Base-by-base conservation (phyloP, 1,284 basidiomycete genomes). In the Moesziomyces globuligerus region DNA sequence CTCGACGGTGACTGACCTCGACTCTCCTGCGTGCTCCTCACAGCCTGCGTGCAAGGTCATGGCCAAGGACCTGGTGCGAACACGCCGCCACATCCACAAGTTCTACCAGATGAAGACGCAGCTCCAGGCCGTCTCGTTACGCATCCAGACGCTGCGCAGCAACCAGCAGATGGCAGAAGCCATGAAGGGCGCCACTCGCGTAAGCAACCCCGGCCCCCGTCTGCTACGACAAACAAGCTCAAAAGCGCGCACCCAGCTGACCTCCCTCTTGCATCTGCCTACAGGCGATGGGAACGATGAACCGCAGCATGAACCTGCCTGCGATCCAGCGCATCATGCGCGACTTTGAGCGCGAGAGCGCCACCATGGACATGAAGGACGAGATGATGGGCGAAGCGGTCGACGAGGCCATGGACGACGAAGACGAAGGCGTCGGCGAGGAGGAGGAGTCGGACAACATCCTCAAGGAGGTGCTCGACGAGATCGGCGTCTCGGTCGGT, bases 311-410 rank as follows among this genome's bases (percentile, higher is more conserved):
- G 75, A 98, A 98, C 83, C 87, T 98, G 11, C 95, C 96, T 8
- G 88, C 89, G 74, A 98, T 99, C 65, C 92, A 94, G 83, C 89
- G 89, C 50, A 98, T 98, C 81, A 94, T 98, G 91, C 91, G 90
- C 75, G 95, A 99, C 46, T 99, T 99, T 75, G 95, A 98, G 85
- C 91, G 90, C 78, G 96, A 99, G 84, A 95, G 90, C 69, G 89
- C 91, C 10, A 92, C 91, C 83, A 99, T 99, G 96, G 95, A 98
- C 84, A 98, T 99, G 96, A 98, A 98, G 84, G 96, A 98, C 84
- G 95, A 97, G 83, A 96, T 98, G 91, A 98, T 98, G 95, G 92
- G 91, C 36, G 96, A 98, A 66, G 91, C 94, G 1, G 91, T 98
- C 9, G 96, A 98, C 84, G 95, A 97, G 79, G 94, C 94, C 36